Evolutionary conservation across 2,329 filamentous ascomycete genomes (phyloP).

Genomic region (Pseudocercospora musae): DNA sequence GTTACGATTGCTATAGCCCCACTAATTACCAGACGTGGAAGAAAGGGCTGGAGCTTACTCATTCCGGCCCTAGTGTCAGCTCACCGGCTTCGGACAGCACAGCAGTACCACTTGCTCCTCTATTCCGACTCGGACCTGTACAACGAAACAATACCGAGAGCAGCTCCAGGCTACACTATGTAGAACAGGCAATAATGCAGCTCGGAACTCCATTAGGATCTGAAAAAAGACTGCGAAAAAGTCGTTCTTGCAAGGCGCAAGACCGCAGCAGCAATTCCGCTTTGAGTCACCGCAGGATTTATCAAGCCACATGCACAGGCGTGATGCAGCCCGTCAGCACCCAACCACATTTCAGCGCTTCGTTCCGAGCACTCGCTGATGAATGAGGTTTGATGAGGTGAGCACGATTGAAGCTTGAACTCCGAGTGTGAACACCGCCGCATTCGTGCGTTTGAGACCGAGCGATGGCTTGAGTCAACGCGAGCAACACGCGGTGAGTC

Average conservation of each 20-base stretch:
- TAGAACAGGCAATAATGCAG: background rate
- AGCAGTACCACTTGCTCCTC: background rate
- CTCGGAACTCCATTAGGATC: no score
- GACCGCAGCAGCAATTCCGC: background rate
- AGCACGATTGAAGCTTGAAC: background rate
- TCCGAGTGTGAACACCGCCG: conserved; percentile 3
- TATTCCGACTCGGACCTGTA: background rate
- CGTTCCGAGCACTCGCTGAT: background rate
- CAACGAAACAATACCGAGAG: background rate
- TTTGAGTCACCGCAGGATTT: conserved; percentile 3
- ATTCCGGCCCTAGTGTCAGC: background rate
- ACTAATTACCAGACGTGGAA: background rate
- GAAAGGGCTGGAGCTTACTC: background rate
- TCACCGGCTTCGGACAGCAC: background rate
- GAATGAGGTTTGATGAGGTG: background rate
- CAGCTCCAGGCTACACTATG: background rate
- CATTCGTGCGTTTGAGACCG: conserved; percentile 1
- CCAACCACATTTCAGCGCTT: background rate
- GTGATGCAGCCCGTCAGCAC: background rate
- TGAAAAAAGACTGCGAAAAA: background rate
- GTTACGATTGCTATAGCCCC: background rate
- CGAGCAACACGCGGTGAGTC: background rate
- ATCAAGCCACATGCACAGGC: conserved; percentile 1
- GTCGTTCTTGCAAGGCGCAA: background rate
- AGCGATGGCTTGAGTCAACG: conserved; percentile 6